Evolutionary conservation across 805 yeast species (phyloP).

Genomic region (Lachancea meyersii): DNA sequence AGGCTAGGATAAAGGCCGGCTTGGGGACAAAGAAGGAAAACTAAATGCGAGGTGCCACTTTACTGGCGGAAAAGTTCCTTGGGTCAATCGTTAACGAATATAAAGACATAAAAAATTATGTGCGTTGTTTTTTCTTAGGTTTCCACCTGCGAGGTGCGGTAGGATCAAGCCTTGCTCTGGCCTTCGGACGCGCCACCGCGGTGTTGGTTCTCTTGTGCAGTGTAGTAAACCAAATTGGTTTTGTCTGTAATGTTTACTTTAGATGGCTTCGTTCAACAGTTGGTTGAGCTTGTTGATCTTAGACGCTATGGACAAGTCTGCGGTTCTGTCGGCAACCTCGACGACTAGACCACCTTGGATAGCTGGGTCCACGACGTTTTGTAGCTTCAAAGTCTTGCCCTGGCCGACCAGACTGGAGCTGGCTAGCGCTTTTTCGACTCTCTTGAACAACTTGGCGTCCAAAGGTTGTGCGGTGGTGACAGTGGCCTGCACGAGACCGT

Average conservation of each 20-base stretch:
- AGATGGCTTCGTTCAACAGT: slow-evolving; percentile 79
- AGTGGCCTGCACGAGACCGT: slow-evolving; percentile 88
- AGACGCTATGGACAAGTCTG: slow-evolving; percentile 80
- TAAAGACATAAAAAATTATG: slow-evolving; percentile 8
- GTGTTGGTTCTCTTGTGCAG: too few relatives aligned
- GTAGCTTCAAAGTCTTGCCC: slow-evolving; percentile 78
- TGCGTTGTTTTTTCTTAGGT: slow-evolving; percentile 6
- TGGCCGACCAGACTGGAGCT: slow-evolving; percentile 76
- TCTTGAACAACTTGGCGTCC: slow-evolving; percentile 71
- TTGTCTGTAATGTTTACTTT: too few relatives aligned
- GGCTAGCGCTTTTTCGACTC: slow-evolving; percentile 71
- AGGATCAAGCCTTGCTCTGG: too few relatives aligned
- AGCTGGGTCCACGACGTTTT: slow-evolving; percentile 80
- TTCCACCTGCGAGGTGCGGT: too few relatives aligned
- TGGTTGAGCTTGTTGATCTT: slow-evolving; percentile 87
- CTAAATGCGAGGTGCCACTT: neutral
- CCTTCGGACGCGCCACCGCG: too few relatives aligned
- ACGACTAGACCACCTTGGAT: slow-evolving; percentile 94
- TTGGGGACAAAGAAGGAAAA: slow-evolving; percentile 8
- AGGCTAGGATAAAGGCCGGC: slow-evolving; percentile 13
- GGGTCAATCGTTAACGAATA: slow-evolving; percentile 10
- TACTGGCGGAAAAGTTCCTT: slow-evolving; percentile 1
- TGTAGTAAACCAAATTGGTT: too few relatives aligned
- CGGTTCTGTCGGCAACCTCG: slow-evolving; percentile 95
- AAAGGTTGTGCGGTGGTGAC: slow-evolving; percentile 83